Conservation (phyloP, 1,284 basidiomycete genomes). For the Bjerkandera adusta region DNA sequence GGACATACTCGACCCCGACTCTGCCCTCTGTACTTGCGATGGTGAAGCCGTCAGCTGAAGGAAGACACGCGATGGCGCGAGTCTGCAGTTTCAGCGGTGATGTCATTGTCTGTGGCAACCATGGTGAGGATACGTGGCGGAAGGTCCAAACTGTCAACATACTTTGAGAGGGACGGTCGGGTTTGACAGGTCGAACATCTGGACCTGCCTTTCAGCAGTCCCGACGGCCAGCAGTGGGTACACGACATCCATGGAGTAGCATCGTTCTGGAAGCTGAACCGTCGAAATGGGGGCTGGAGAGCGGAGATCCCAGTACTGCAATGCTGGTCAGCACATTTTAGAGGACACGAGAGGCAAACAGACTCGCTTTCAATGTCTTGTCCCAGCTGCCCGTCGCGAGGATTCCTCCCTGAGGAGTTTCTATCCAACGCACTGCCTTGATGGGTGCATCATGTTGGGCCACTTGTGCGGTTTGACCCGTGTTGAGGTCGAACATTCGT, state of each 20-base stretch:
- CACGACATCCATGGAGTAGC: slow-evolving; percentile 84
- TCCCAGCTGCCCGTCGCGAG: slow-evolving; percentile 92
- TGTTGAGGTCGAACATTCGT: slow-evolving; percentile 78
- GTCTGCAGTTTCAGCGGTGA: slow-evolving; percentile 96
- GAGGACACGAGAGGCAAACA: background rate
- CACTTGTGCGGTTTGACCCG: slow-evolving; percentile 70
- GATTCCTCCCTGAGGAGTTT: slow-evolving; percentile 64
- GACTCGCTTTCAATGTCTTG: slow-evolving; percentile 78
- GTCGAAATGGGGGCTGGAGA: slow-evolving; percentile 71
- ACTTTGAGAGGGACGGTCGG: slow-evolving; percentile 79
- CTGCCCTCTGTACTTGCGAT: slow-evolving; percentile 94
- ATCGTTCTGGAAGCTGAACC: slow-evolving; percentile 84
- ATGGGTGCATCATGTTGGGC: slow-evolving; percentile 86
- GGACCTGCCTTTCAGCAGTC: slow-evolving; percentile 90
- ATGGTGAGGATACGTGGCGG: background rate
- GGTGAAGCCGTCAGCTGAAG: slow-evolving; percentile 82
- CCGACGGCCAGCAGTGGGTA: slow-evolving; percentile 91
- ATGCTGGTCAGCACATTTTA: background rate
- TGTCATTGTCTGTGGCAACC: slow-evolving; percentile 52
- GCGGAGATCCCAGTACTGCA: slow-evolving; percentile 90
- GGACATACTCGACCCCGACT: background rate
- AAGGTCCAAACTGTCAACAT: slow-evolving; percentile 17
- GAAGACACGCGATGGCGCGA: slow-evolving; percentile 83
- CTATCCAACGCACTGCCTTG: slow-evolving; percentile 75
- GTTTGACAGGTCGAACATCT: slow-evolving; percentile 85